A percentile compares a stretch with the other conserved stretches of the same genome.
Conservation (phyloP, 2,329 filamentous ascomycete species). For the Cladosporium sp. region DNA sequence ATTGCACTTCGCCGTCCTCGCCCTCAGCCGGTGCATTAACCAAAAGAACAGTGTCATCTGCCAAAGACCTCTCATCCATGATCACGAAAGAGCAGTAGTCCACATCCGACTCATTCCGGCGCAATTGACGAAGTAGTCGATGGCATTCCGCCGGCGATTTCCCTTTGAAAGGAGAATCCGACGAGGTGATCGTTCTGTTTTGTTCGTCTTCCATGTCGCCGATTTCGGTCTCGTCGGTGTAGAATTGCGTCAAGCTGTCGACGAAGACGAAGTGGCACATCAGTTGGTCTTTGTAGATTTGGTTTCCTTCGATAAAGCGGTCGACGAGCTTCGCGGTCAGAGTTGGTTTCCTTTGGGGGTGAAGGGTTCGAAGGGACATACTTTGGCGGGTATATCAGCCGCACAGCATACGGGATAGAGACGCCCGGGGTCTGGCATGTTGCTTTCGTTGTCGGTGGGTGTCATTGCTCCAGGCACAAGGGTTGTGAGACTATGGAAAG, state of each 20-base stretch:
- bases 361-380: not conserved
- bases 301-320: not conserved
- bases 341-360: not conserved
- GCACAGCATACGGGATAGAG: not conserved
- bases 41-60: not conserved
- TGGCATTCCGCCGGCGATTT: not conserved
- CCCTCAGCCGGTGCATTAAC: not conserved
- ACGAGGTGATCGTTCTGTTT: not conserved
- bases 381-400: not conserved
- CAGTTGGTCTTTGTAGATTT: slow-evolving; percentile 1
- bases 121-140: not conserved
- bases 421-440: not conserved
- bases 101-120: not conserved
- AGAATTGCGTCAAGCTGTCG: not conserved
- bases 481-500: not conserved
- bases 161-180: not conserved
- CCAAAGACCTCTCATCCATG: not conserved
- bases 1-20: not conserved
- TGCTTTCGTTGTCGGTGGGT: not conserved
- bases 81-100: not conserved
- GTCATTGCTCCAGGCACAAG: not conserved
- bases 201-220: slow-evolving; percentile 5
- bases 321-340: not conserved
- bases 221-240: slow-evolving; percentile 1
- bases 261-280: slow-evolving; percentile 6